phyloP scores from a whole-genome alignment of 2,329 filamentous ascomycete genomes.

The Paecilomyces dactylethromorphus region DNA sequence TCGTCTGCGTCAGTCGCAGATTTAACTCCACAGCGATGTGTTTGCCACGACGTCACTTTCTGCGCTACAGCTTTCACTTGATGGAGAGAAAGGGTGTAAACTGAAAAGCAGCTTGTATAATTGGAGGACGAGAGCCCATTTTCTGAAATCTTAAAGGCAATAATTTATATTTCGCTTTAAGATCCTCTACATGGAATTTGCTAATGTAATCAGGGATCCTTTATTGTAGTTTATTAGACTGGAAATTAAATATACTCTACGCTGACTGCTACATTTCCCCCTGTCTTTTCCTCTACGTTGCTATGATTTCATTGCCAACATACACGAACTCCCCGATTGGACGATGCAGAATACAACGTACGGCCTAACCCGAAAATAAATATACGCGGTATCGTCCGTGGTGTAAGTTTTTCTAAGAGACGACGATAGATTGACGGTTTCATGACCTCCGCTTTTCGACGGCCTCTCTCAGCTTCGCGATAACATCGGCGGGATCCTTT shows the following conservation, averaged over 20 bases:
- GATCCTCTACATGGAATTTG: background rate
- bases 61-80: background rate
- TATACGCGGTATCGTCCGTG: background rate
- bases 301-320: background rate
- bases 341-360: background rate
- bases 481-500: constrained; percentile 79
- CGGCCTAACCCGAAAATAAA: background rate
- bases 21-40: background rate
- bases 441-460: constrained; percentile 55
- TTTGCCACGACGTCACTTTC: background rate
- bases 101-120: background rate
- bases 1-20: background rate
- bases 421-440: background rate
- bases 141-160: background rate
- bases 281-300: background rate
- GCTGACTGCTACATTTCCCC: background rate
- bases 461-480: constrained; percentile 68
- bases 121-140: background rate
- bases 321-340: background rate
- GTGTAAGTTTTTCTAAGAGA: background rate
- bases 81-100: background rate
- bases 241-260: background rate
- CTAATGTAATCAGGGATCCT: background rate
- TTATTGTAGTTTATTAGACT: background rate
- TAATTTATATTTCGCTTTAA: background rate